A percentile compares a stretch with the other conserved stretches of the same genome.
Conservation (phyloP, 352 stramenopile genomes). For the Pythium guiyangense region DNA sequence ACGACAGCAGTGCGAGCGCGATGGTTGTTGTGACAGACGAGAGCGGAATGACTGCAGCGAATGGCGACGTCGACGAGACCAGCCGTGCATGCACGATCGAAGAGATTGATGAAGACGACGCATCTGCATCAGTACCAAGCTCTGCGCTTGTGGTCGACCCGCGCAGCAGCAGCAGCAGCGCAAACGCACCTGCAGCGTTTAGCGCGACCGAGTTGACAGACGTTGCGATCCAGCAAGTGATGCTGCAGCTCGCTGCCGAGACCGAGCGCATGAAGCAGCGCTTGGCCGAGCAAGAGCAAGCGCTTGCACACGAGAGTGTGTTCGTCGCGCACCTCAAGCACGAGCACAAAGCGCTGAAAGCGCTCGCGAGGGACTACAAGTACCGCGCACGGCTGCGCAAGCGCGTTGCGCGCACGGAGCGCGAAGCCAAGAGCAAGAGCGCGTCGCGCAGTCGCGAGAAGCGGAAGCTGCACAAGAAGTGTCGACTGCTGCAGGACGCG, state of each 20-base stretch:
- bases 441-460: constrained; percentile 3
- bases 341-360: constrained; percentile 36
- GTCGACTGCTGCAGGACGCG: constrained; percentile 33
- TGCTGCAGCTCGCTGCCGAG: constrained; percentile 23
- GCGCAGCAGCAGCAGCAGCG: not conserved
- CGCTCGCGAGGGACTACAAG: constrained; percentile 31
- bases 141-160: not conserved
- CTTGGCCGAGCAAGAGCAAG: constrained; percentile 29
- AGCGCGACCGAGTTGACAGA: constrained; percentile 11
- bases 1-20: not conserved
- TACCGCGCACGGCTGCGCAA: constrained; percentile 26
- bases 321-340: constrained; percentile 23
- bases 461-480: constrained; percentile 37
- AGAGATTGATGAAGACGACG: constrained; percentile 13
- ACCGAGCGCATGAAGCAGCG: constrained; percentile 30
- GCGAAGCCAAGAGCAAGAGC: constrained; percentile 15
- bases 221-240: constrained; percentile 20
- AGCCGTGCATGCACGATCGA: constrained; percentile 4
- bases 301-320: constrained; percentile 23
- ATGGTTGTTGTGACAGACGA: not conserved
- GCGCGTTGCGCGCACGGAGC: constrained; percentile 29
- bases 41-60: not conserved
- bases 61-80: not conserved
- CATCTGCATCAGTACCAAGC: not conserved
- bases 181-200: not conserved